Evolutionary conservation across 805 yeast genomes (phyloP).

Genomic region (Candida alai): DNA sequence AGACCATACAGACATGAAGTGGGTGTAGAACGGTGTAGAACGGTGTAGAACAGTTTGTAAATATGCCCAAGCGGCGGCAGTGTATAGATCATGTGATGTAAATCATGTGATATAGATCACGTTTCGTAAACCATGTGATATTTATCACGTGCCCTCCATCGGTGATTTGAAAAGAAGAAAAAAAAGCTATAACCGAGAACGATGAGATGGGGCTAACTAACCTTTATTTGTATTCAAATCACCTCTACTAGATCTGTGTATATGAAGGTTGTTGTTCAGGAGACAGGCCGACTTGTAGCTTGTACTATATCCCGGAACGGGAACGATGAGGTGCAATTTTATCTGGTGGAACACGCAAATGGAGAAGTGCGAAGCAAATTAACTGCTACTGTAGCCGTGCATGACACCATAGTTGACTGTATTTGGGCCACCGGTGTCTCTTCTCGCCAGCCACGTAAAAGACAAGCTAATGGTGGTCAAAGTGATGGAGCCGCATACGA

Average conservation of each 20-base stretch:
- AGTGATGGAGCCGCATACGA: conserved; percentile 2
- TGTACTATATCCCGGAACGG: conserved; percentile 6
- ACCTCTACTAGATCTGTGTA: no score
- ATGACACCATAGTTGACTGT: conserved; percentile 2
- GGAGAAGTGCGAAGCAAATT: background rate
- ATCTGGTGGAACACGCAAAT: conserved; percentile 4
- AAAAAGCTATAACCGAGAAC: no score
- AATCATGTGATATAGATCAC: no score
- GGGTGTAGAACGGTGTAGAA: background rate
- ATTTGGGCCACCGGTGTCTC: conserved; percentile 4
- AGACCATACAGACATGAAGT: no score
- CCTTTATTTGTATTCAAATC: no score
- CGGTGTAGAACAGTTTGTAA: no score
- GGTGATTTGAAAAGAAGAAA: no score
- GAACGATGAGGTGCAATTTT: conserved; percentile 7
- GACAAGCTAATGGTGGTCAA: conserved; percentile 4
- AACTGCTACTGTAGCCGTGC: background rate
- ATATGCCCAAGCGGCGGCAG: no score
- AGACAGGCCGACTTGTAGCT: conserved; percentile 6
- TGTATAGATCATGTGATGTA: no score
- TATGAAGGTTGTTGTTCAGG: conserved; percentile 3
- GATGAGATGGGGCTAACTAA: no score
- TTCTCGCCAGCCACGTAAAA: conserved; percentile 2
- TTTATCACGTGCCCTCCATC: no score
- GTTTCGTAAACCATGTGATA: no score